Percentiles rank a stretch among this genome's conserved stretches.
Conservation (phyloP, 2,329 filamentous ascomycete species). For the Neocatenulostroma microsporum region DNA sequence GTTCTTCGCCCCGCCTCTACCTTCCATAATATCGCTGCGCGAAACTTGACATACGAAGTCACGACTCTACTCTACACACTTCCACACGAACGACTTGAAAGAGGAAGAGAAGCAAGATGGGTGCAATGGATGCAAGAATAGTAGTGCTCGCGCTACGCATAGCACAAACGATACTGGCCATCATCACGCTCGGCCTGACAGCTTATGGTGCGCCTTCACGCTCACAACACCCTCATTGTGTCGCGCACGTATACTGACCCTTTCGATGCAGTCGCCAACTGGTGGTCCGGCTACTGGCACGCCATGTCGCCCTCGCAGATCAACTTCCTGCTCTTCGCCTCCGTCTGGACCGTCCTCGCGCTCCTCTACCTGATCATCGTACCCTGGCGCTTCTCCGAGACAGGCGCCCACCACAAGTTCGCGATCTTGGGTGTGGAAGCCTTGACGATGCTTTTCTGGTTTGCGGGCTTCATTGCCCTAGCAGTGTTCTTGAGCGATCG, state of each 20-base stretch:
- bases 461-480: conserved; percentile 72
- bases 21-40: background rate
- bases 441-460: conserved; percentile 81
- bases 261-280: conserved; percentile 45
- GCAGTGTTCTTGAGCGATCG: conserved; percentile 57
- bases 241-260: conserved; percentile 2
- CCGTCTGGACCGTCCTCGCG: conserved; percentile 65
- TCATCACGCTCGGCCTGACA: conserved; percentile 68
- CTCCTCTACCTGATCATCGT: conserved; percentile 63
- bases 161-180: conserved; percentile 58
- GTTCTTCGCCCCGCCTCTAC: background rate
- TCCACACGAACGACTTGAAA: background rate
- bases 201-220: conserved; percentile 55
- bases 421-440: conserved; percentile 60
- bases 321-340: conserved; percentile 73
- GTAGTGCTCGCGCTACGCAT: conserved; percentile 57
- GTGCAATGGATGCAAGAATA: conserved; percentile 4
- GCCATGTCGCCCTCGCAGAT: conserved; percentile 49
- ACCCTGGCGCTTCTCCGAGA: conserved; percentile 39
- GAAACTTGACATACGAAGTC: background rate
- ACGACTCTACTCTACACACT: background rate
- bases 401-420: conserved; percentile 53
- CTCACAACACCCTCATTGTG: background rate
- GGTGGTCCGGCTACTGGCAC: conserved; percentile 46
- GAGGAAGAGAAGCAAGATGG: conserved; percentile 4